These are phyloP conservation scores for Phaeotremella skinneri DNA, from an alignment of 768 basidiomycete species.

Conservation along the genomic window DNA sequence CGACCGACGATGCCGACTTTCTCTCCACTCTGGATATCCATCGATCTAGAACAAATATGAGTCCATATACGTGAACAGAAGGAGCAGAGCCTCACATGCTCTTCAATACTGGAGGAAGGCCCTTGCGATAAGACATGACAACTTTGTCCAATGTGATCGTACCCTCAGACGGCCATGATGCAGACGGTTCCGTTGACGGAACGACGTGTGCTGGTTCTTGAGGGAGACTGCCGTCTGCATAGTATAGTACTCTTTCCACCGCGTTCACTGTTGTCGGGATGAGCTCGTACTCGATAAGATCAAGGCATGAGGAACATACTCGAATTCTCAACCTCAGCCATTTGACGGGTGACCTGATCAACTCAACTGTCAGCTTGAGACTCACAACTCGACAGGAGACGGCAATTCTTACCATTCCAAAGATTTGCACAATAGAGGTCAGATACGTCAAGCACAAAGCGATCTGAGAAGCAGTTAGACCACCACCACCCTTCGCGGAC, in stretches of 20 bases:
- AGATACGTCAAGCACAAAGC: slow-evolving; percentile 65
- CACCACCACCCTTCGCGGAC: slow-evolving; percentile 68
- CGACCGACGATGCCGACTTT: slow-evolving; percentile 89
- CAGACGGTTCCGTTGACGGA: slow-evolving; percentile 59
- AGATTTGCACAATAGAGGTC: slow-evolving; percentile 37
- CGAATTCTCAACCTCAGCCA: slow-evolving; percentile 77
- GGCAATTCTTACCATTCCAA: slow-evolving; percentile 39
- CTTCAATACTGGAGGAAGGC: slow-evolving; percentile 76
- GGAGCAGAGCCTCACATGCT: slow-evolving; percentile 55
- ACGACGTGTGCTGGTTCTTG: slow-evolving; percentile 72
- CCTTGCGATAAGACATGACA: slow-evolving; percentile 76
- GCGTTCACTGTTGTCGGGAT: slow-evolving; percentile 31
- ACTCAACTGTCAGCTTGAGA: too few species aligned
- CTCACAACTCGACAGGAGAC: neutral
- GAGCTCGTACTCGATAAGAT: slow-evolving; percentile 6
- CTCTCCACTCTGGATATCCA: slow-evolving; percentile 70
- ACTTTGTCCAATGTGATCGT: slow-evolving; percentile 69
- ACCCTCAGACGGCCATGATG: slow-evolving; percentile 72
- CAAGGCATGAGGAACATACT: slow-evolving; percentile 60
- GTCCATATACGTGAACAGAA: neutral
- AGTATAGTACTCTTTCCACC: slow-evolving; percentile 67
- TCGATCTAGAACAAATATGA: slow-evolving; percentile 49
- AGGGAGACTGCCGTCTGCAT: slow-evolving; percentile 61
- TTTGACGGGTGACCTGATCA: slow-evolving; percentile 34
- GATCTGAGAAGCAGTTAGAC: slow-evolving; percentile 73